Base-by-base conservation (phyloP, 305 asterid genomes). In the Fraxinus nigra region DNA sequence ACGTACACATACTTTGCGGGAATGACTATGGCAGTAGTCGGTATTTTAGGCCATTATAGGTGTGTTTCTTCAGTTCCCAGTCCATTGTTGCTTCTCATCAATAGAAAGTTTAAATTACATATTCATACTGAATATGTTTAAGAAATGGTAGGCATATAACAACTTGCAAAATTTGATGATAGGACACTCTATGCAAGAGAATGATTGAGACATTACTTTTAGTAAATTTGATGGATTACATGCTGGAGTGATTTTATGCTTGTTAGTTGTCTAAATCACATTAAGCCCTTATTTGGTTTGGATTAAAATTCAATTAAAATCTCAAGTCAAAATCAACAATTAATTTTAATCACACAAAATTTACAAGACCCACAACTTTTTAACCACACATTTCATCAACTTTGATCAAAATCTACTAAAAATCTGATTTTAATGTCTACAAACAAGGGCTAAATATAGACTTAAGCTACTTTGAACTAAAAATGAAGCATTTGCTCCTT, bases 11-110 rank as follows among this genome's bases (percentile, higher is more conserved):
- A 95, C 93, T 95, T 95, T 89, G 98, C 98, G 77, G 99, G 99
- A 79, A 95, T 95, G 99, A 91, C 99, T n/a, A 88, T 95, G 97
- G 99, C 99, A 24, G 99, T 95, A 20, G 94, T 85, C 72, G 99
- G 99, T 85, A 95, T 95, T 81, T 89, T 95, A 87, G 98, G 99
- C 79, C 99, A 95, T 84, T 95, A 89, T 80, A 95, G 99, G 99
- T 95, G 75, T 8, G 88, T 78, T 76, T 80, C 81, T 81, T 79
- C 75, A 63, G 33, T 73, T 63, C 77, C 18, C 5, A 67, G 28
- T 35, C 46, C 51, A 76, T 61, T 28, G 74, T 26, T 65, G 35
- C 73, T 65, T 65, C 35, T 0, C 63, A 43, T 75, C 10, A 24
- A n/a, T 4, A 43, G 65, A 43, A 20, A 75, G 11, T 38, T 40